Evolutionary conservation across 495 filamentous ascomycete genomes (phyloP).

Genomic region (Penicillium mononematosum): DNA sequence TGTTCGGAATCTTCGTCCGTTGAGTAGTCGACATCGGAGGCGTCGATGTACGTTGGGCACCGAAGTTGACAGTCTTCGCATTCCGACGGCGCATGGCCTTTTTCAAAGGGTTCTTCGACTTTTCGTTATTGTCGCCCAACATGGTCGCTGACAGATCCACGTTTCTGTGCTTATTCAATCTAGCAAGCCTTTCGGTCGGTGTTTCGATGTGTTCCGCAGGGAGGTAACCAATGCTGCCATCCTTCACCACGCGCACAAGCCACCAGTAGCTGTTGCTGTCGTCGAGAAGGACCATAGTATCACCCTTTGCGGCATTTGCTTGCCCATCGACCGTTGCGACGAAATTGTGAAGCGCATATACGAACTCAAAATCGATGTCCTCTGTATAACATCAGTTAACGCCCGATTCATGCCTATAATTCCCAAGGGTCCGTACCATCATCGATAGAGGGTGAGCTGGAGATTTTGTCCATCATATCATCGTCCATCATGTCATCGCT

Average conservation of each 20-base stretch:
- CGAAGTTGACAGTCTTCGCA: conserved; percentile 85
- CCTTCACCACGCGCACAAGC: conserved; percentile 95
- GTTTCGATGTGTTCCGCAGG: conserved; percentile 99
- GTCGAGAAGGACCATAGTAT: conserved; percentile 99
- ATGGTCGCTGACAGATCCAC: conserved; percentile 94
- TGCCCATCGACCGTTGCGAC: conserved; percentile 97
- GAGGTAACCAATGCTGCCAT: conserved; percentile 95
- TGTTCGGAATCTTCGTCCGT: conserved; percentile 75
- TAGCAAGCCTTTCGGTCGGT: conserved; percentile 87
- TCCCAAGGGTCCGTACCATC: conserved; percentile 73
- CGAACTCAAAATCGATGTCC: conserved; percentile 99
- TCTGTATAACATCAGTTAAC: conserved; percentile 73
- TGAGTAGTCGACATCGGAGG: conserved; percentile 86
- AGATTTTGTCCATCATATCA: conserved; percentile 94
- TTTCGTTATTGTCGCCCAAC: conserved; percentile 88
- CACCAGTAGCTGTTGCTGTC: conserved; percentile 99
- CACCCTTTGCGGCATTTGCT: conserved; percentile 96
- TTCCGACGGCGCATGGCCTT: conserved; percentile 87
- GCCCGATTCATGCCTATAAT: conserved; percentile 2
- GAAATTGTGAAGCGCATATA: conserved; percentile 97
- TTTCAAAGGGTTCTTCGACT: conserved; percentile 83
- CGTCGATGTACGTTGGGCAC: conserved; percentile 83
- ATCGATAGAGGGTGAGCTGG: conserved; percentile 95
- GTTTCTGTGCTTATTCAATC: conserved; percentile 96
- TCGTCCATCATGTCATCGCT: conserved; percentile 79